Base-by-base conservation (phyloP, 140 eudicot genomes). In the Senecio squalidus region DNA sequence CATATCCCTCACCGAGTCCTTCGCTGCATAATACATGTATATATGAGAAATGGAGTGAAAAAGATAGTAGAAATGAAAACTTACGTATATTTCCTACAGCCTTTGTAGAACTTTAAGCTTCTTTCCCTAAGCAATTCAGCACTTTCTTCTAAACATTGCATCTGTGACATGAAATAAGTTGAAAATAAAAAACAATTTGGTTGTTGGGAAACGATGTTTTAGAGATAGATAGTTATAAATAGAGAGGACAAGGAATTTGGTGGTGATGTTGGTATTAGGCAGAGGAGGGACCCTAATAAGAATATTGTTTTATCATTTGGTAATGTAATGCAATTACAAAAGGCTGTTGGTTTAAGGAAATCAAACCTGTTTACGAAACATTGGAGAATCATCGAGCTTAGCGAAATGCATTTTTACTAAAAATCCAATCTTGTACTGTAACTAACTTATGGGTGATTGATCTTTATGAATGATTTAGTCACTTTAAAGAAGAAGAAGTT, bases 1-100 rank as follows among this genome's bases (percentile, higher is more conserved):
- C 98, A 62, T 92, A 92, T 70, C 84, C 98, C 78, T 92, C 98
- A 20, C 98, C 98, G 43, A 92, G 98, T 72, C 98, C 98, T 82
- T 92, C 98, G 31, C 98, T 92, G 95, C 67, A 75, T 27, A 28
- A 7, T 57, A 40, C 49, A 68, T 27, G 4, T 36, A 58, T 23
- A 65, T 9, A 55, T 24, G 33, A 5, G 10, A 27, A 6, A 1
- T n/a, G n/a, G n/a, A 24, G 14, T 5, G 3, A 9, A 0, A 16
- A 8, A 13, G n/a, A 4, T 22, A 50, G 5, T 14, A 13, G 20
- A 4, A 20, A 4, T 4, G 34, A 50, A 13, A 10, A 58, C 96
- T 84, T 69, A 92, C 98, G 98, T 92, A 73, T 92, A 92, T 77
- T 87, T 92, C 29, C 98, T 79, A 56, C 95, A 87, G 70, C 98